Evolutionary conservation across 441 rosid genomes (phyloP).

Genomic region (Theobroma grandiflorum): DNA sequence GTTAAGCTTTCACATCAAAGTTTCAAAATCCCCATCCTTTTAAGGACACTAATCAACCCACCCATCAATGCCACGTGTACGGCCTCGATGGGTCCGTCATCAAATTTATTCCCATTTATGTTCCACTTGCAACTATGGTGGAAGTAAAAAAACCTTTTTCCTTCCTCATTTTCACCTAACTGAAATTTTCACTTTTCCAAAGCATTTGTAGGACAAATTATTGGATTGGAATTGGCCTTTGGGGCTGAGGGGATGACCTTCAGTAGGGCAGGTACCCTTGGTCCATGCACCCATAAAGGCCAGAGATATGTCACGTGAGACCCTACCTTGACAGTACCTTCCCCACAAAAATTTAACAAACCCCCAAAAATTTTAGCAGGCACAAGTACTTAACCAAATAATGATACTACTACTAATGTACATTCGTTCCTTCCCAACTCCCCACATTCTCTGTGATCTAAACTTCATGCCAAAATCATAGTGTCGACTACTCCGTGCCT

Average conservation of each 20-base stretch:
- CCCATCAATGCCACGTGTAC: background rate
- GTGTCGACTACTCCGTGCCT: slow-evolving; percentile 55
- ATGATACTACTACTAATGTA: background rate
- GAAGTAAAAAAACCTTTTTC: background rate
- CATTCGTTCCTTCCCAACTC: slow-evolving; percentile 31
- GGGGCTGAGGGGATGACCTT: background rate
- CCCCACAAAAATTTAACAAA: background rate
- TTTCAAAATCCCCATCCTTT: background rate
- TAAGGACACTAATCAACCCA: background rate
- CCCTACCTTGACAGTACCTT: background rate
- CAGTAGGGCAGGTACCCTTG: slow-evolving; percentile 7
- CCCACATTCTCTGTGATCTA: slow-evolving; percentile 44
- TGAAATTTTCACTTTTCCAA: slow-evolving; percentile 3
- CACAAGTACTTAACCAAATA: slow-evolving; percentile 33
- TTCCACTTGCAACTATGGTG: background rate
- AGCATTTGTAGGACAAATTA: slow-evolving; percentile 9
- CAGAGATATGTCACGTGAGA: slow-evolving; percentile 35
- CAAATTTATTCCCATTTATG: background rate
- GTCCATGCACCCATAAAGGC: slow-evolving; percentile 17
- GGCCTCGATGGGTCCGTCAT: background rate
- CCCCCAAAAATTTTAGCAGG: slow-evolving; percentile 24
- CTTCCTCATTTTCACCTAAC: slow-evolving; percentile 4
- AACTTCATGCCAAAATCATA: slow-evolving; percentile 59
- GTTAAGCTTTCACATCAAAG: slow-evolving; percentile 43
- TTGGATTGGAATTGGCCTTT: background rate